Evolutionary conservation across 257 asterid species (phyloP).

Genomic region (Fraxinus quadrangulata): DNA sequence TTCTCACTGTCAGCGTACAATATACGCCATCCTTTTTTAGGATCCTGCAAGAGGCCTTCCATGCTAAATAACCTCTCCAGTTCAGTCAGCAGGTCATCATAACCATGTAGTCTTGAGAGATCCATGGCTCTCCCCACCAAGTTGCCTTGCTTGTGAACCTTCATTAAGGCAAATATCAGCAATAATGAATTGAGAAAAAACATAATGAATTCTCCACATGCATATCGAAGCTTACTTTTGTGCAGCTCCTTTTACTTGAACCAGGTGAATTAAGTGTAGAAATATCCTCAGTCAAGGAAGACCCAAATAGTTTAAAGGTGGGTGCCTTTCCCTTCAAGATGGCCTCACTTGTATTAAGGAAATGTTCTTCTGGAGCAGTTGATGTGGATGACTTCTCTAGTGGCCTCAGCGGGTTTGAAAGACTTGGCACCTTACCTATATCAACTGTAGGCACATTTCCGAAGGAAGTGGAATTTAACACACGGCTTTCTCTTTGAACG

Average conservation of each 20-base stretch:
- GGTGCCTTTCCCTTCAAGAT: conserved; percentile 48
- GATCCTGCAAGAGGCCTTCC: conserved; percentile 83
- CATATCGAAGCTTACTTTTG: conserved; percentile 52
- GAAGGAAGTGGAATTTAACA: conserved; percentile 41
- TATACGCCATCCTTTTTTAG: conserved; percentile 82
- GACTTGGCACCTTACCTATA: conserved; percentile 36
- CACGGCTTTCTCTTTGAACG: conserved; percentile 49
- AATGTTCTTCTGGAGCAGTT: conserved; percentile 40
- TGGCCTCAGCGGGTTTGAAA: conserved; percentile 40
- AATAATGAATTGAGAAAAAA: too few relatives aligned
- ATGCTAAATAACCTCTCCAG: conserved; percentile 82
- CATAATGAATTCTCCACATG: too few relatives aligned
- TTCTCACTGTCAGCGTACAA: conserved; percentile 91
- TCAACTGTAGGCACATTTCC: conserved; percentile 46
- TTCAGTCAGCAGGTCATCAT: conserved; percentile 66
- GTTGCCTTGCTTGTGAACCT: conserved; percentile 99
- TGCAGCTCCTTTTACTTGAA: conserved; percentile 77
- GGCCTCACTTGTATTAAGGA: conserved; percentile 39
- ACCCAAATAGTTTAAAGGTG: conserved; percentile 72
- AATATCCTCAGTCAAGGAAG: conserved; percentile 70
- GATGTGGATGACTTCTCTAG: conserved; percentile 46
- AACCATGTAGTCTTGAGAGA: conserved; percentile 70
- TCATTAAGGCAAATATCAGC: conserved; percentile 17
- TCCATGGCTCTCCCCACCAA: conserved; percentile 93
- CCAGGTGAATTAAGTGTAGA: conserved; percentile 50